Evolutionary conservation across 345 rosid species (phyloP).

Genomic region (Salix suchowensis): DNA sequence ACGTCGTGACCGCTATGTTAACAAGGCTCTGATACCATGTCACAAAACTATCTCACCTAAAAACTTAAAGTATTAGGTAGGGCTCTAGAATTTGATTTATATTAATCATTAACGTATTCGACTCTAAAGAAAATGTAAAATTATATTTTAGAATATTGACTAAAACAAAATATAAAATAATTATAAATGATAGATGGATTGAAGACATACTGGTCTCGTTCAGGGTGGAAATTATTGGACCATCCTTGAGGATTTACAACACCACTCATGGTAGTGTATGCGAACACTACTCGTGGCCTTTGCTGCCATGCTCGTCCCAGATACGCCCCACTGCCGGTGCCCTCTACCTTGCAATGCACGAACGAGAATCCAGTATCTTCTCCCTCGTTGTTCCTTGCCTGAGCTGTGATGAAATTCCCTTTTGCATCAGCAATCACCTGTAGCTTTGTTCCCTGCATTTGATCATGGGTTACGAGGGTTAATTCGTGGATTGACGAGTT

Average conservation of each 20-base stretch:
- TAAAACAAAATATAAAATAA: background rate
- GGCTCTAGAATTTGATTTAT: no score
- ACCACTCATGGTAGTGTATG: slow-evolving; percentile 43
- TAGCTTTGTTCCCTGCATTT: slow-evolving; percentile 34
- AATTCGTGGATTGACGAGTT: no score
- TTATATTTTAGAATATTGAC: no score
- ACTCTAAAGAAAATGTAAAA: no score
- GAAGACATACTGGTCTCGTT: slow-evolving; percentile 27
- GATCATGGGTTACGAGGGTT: no score
- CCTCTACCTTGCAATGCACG: slow-evolving; percentile 50
- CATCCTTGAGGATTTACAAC: slow-evolving; percentile 47
- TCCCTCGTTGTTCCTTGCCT: slow-evolving; percentile 31
- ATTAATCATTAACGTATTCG: no score
- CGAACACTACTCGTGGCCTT: slow-evolving; percentile 44
- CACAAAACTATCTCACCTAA: no score
- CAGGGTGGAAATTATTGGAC: slow-evolving; percentile 32
- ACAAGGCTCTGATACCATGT: no score
- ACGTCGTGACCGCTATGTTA: no score
- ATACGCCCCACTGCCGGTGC: slow-evolving; percentile 34
- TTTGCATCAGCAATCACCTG: slow-evolving; percentile 32
- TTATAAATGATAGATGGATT: background rate
- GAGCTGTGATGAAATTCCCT: slow-evolving; percentile 54
- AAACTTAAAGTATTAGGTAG: no score
- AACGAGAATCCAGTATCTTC: slow-evolving; percentile 54
- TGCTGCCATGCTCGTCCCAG: slow-evolving; percentile 66